Conservation (phyloP, 75 land plant genomes). For the Selaginella moellendorffii region DNA sequence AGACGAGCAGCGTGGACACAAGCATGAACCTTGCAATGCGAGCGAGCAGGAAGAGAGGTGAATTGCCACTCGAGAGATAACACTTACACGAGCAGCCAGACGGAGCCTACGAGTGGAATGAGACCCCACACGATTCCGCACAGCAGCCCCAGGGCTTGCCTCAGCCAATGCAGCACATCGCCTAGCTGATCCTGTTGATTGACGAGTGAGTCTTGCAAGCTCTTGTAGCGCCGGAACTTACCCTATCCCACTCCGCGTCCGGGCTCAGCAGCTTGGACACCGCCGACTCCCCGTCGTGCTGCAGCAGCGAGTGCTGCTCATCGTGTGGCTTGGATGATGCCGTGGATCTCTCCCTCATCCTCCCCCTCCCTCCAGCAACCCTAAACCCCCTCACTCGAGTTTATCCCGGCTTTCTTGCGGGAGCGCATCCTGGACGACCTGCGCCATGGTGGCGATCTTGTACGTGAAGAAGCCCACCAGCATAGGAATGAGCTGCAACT, state of each 20-base stretch:
- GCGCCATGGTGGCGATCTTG: constrained; percentile 73
- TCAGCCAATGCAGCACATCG: constrained; percentile 80
- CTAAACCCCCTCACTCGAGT: too few species aligned
- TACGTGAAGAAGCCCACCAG: constrained; percentile 93
- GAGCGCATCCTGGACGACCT: constrained; percentile 59
- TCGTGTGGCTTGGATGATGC: too few species aligned
- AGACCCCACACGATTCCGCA: constrained; percentile 73
- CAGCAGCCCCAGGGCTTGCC: constrained; percentile 55
- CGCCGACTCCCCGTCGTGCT: too few species aligned
- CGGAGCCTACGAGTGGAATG: constrained; percentile 64
- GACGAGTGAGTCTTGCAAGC: too few species aligned
- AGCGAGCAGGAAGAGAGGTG: not conserved
- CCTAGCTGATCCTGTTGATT: constrained; percentile 75
- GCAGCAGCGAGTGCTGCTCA: too few species aligned
- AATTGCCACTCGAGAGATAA: not conserved
- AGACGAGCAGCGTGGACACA: constrained; percentile 49
- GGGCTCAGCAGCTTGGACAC: too few species aligned
- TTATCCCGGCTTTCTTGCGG: too few species aligned
- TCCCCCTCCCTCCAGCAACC: too few species aligned
- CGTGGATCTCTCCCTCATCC: too few species aligned
- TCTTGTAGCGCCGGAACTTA: too few species aligned
- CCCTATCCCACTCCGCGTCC: too few species aligned
- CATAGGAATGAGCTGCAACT: constrained; percentile 83
- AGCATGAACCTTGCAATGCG: constrained; percentile 43
- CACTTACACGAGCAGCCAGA: constrained; percentile 75